Evolutionary conservation across 2,329 filamentous ascomycete species (phyloP).

Genomic region (Cladophialophora exuberans): DNA sequence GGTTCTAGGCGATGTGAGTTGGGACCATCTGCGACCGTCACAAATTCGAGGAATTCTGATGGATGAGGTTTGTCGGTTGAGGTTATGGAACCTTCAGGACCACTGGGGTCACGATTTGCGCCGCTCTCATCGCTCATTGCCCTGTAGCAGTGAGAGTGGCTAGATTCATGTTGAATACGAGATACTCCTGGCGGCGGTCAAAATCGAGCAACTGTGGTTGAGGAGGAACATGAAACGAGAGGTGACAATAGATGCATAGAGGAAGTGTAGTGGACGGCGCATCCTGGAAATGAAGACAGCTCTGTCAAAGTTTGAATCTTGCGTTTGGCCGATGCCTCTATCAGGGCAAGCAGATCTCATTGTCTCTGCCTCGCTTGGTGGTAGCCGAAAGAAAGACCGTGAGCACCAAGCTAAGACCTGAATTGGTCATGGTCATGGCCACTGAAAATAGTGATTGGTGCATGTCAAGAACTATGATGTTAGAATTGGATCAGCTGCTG

Average conservation of each 20-base stretch:
- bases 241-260: not conserved
- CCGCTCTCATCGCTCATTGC: constrained; percentile 25
- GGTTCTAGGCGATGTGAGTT: constrained; percentile 15
- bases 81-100: constrained; percentile 3
- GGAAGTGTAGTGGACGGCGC: not conserved
- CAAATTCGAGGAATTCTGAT: constrained; percentile 31
- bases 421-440: not conserved
- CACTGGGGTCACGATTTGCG: constrained; percentile 7
- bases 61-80: constrained; percentile 28
- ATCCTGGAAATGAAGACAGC: not conserved
- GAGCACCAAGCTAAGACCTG: constrained; percentile 1
- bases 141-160: not conserved
- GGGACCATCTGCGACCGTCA: constrained; percentile 13
- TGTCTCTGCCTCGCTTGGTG: not conserved
- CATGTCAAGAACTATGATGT: not conserved
- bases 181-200: not conserved
- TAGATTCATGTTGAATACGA: not conserved
- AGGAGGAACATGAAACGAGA: not conserved
- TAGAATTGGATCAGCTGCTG: not conserved
- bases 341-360: not conserved
- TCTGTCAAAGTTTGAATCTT: constrained; percentile 3
- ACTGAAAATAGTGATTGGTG: not conserved
- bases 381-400: constrained; percentile 4
- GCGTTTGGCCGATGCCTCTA: not conserved
- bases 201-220: not conserved